Conservation (phyloP, 1,284 basidiomycete species). For the Melampsora larici-populina region DNA sequence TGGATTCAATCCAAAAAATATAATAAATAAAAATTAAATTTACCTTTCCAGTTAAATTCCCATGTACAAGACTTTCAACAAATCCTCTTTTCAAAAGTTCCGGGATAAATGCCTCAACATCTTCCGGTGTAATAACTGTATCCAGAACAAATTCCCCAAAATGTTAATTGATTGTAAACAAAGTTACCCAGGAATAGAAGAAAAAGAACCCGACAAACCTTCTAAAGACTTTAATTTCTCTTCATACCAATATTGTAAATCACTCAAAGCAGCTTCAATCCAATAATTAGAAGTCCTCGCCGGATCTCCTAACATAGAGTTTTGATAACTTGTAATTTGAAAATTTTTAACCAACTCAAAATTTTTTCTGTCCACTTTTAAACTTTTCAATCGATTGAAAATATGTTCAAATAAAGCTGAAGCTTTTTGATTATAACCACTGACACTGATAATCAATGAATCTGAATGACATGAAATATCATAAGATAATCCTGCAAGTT, state of each 20-base stretch:
- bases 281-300: slow-evolving; percentile 26
- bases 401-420: slow-evolving; percentile 72
- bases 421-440: slow-evolving; percentile 94
- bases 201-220: no score
- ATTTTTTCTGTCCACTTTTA: slow-evolving; percentile 69
- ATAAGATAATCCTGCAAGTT: slow-evolving; percentile 83
- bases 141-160: neutral
- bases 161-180: neutral
- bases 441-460: slow-evolving; percentile 68
- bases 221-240: slow-evolving; percentile 24
- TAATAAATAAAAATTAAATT: neutral
- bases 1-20: slow-evolving; percentile 20
- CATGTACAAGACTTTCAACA: slow-evolving; percentile 73
- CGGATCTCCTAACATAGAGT: slow-evolving; percentile 28
- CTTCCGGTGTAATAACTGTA: slow-evolving; percentile 66
- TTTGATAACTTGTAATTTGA: slow-evolving; percentile 55
- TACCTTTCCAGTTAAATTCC: slow-evolving; percentile 77
- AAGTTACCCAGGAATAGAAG: no score
- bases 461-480: slow-evolving; percentile 66
- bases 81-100: slow-evolving; percentile 68
- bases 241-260: slow-evolving; percentile 30
- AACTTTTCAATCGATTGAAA: slow-evolving; percentile 66
- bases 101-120: slow-evolving; percentile 67
- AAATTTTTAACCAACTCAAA: slow-evolving; percentile 82
- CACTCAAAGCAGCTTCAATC: slow-evolving; percentile 16